These are phyloP conservation scores for Rhodomyrtus tomentosa DNA, from an alignment of 345 rosid species.

Conservation along the genomic window DNA sequence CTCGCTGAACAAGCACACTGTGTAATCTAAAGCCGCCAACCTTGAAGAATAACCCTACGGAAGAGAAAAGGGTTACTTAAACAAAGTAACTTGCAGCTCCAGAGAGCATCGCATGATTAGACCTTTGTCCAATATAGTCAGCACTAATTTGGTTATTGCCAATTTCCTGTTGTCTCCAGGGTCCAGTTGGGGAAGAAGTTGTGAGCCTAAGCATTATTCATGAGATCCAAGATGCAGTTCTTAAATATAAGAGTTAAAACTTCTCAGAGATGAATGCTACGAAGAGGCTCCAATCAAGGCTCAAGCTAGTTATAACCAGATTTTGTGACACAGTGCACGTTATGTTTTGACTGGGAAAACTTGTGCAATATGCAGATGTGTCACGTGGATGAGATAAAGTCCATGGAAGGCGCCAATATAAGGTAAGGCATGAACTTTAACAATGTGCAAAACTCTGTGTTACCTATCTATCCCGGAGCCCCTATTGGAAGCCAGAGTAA, in stretches of 20 bases:
- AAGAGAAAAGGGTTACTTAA: not conserved
- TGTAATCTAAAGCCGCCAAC: conserved; percentile 93
- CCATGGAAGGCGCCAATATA: not conserved
- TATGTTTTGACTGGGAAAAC: not conserved
- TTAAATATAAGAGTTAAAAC: not conserved
- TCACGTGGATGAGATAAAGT: not conserved
- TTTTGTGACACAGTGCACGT: not conserved
- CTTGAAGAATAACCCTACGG: conserved; percentile 78
- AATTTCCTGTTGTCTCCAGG: not conserved
- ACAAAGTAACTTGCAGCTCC: not conserved
- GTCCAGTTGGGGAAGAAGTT: not conserved
- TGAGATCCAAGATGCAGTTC: not conserved
- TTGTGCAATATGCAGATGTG: not conserved
- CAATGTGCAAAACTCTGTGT: not conserved
- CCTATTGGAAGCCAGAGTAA: not conserved
- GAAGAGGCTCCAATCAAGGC: not conserved
- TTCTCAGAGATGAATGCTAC: not conserved
- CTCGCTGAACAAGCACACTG: conserved; percentile 79
- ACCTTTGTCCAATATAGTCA: not conserved
- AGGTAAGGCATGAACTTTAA: not conserved
- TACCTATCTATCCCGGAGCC: not conserved
- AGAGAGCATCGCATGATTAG: not conserved
- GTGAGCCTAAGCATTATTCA: not conserved
- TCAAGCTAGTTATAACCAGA: not conserved
- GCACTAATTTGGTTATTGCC: not conserved